phyloP scores from a whole-genome alignment of 371 early-diverging fungal species.

The Syncephalastrum sp. region DNA sequence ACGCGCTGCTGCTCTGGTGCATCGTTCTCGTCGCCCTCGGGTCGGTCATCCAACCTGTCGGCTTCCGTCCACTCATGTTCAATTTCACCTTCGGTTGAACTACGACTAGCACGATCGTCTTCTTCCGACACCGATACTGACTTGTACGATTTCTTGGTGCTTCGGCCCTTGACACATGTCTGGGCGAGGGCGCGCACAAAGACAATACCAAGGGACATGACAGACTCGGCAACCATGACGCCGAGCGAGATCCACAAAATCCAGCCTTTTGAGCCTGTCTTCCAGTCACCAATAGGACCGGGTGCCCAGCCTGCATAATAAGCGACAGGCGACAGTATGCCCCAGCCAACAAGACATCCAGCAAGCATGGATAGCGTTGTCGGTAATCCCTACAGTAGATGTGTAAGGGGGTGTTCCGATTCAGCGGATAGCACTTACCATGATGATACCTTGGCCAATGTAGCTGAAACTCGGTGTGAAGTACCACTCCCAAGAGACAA shows the following conservation, averaged over 20 bases:
- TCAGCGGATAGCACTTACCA: conserved; percentile 38
- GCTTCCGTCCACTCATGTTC: conserved; percentile 20
- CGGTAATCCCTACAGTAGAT: conserved; percentile 53
- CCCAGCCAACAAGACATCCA: conserved; percentile 82
- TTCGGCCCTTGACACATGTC: too few species aligned
- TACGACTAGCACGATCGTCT: background rate
- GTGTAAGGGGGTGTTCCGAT: background rate
- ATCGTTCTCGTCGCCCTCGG: conserved; percentile 33
- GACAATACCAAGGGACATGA: conserved; percentile 64
- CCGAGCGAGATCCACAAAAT: conserved; percentile 84
- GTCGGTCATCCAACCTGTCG: conserved; percentile 10
- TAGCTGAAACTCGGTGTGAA: conserved; percentile 77
- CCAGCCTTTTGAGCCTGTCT: conserved; percentile 77
- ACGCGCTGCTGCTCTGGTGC: conserved; percentile 54
- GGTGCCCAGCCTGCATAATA: conserved; percentile 74
- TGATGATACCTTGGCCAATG: conserved; percentile 83
- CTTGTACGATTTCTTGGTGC: too few species aligned
- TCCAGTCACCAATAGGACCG: conserved; percentile 72
- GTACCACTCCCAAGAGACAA: conserved; percentile 71
- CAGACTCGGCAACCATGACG: conserved; percentile 81
- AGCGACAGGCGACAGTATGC: conserved; percentile 71
- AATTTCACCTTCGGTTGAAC: conserved; percentile 17
- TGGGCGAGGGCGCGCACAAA: conserved; percentile 32
- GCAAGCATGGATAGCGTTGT: conserved; percentile 72
- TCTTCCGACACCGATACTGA: background rate